Evolutionary conservation across 2,329 filamentous ascomycete genomes (phyloP), one percentile per base, ranked within the genome.

Genomic region (Myriangium duriaei): DNA sequence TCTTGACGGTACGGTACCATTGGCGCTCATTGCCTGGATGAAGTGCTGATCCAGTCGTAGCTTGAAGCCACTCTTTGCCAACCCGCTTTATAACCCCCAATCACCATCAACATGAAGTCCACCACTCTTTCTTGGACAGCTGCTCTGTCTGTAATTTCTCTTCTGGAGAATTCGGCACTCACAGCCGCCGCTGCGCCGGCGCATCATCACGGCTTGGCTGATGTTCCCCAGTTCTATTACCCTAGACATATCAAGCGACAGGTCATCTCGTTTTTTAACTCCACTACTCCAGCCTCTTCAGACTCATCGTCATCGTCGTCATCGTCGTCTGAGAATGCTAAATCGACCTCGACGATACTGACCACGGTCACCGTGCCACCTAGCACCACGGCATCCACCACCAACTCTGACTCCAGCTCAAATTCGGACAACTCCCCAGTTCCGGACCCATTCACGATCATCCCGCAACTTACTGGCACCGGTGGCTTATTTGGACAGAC

Each of bases 181-280:
- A 28, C 35, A n/a, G 36, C 36, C 17, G 36, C 36, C 12, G 11
- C 32, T 10, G 32, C 32, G 15, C 36, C 36, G 12, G 36, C 36
- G 7, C 35, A 32, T 21, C 12, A 29, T 12, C 36, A 39, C 30
- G 28, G 32, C 7, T 19, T 39, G 16, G 36, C 30, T 7, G 36
- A 39, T 13, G 17, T 39, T 4, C 36, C 36, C 2, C 32, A 39
- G 16, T 39, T 32, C 18, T 39, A 32, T 14, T 39, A 32, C 9
- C 36, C 36, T 18, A 39, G 16, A 18, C 36, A 39, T 18, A 39
- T 39, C 30, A 39, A 39, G 30, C 36, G 36, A 39, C 30, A 32
- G 29, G 30, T 39, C 18, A 7, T n/a, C 21, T 39, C 30, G 29
- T 32, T 33, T 33, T 13, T 19, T 30, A 33, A 33, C 36, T 32